Percentiles rank a stretch among this genome's conserved stretches.
phyloP scores from a whole-genome alignment of 208 protist genomes.

The Zelonia costaricensis region DNA sequence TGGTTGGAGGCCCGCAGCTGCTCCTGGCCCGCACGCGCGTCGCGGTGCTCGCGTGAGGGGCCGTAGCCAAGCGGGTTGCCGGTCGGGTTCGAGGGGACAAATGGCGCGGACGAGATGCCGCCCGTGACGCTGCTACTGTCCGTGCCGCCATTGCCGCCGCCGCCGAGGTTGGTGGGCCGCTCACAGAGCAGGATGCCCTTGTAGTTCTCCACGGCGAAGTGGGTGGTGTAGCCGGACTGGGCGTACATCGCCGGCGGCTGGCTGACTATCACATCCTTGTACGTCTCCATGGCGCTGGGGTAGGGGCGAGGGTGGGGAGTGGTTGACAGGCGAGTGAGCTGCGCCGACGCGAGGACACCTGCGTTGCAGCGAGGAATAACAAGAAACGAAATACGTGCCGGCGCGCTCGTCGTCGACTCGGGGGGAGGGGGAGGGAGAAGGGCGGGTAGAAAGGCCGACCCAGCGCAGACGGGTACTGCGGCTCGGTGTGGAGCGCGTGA shows the following conservation, averaged over 20 bases:
- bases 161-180: slow-evolving; percentile 49
- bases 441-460: too few relatives aligned
- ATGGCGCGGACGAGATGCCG: slow-evolving; percentile 19
- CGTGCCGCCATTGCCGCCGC: slow-evolving; percentile 6
- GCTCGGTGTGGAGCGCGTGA: too few relatives aligned
- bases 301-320: background rate
- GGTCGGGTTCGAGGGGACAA: slow-evolving; percentile 61
- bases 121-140: background rate
- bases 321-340: too few relatives aligned
- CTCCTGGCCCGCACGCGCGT: slow-evolving; percentile 46
- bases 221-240: slow-evolving; percentile 28
- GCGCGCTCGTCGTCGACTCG: too few relatives aligned
- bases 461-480: too few relatives aligned
- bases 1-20: slow-evolving; percentile 53
- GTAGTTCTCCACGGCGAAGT: slow-evolving; percentile 87
- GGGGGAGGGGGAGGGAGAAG: too few relatives aligned
- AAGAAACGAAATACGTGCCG: too few relatives aligned
- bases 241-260: slow-evolving; percentile 81
- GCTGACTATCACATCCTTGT: slow-evolving; percentile 91
- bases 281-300: slow-evolving; percentile 64
- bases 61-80: slow-evolving; percentile 63
- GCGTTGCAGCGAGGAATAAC: too few relatives aligned
- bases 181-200: slow-evolving; percentile 92
- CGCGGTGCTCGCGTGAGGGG: slow-evolving; percentile 60
- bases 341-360: too few relatives aligned